Conservation (phyloP, 495 filamentous ascomycete genomes). For the Penicillium turbatum region DNA sequence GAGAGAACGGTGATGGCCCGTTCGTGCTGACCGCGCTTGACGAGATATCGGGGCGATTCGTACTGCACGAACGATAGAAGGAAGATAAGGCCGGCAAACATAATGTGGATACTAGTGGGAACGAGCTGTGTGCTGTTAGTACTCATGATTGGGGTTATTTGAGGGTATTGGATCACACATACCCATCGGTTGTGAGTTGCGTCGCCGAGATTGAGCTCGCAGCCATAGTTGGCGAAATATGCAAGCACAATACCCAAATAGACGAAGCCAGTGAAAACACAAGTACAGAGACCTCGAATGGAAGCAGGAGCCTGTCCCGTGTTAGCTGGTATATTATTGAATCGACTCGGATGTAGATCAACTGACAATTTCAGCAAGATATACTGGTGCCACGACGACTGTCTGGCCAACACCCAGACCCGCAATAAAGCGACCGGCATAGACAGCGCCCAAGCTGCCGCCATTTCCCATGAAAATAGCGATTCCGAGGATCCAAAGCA, state of each 20-base stretch:
- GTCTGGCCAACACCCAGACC: slow-evolving; percentile 66
- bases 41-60: slow-evolving; percentile 61
- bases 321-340: background rate
- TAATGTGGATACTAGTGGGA: slow-evolving; percentile 67
- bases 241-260: slow-evolving; percentile 49
- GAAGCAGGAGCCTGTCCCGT: slow-evolving; percentile 45
- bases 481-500: slow-evolving; percentile 64
- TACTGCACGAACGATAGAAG: slow-evolving; percentile 58
- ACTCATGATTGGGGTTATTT: no score
- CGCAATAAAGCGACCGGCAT: slow-evolving; percentile 63
- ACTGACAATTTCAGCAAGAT: slow-evolving; percentile 48
- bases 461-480: slow-evolving; percentile 62
- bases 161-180: slow-evolving; percentile 4
- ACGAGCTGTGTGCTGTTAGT: slow-evolving; percentile 47
- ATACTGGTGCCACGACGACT: slow-evolving; percentile 57
- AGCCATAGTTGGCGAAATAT: slow-evolving; percentile 51
- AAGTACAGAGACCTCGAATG: slow-evolving; percentile 64
- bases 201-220: slow-evolving; percentile 54
- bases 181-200: slow-evolving; percentile 56
- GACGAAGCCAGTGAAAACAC: slow-evolving; percentile 58
- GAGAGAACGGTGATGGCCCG: slow-evolving; percentile 45
- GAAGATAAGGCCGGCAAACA: slow-evolving; percentile 66
- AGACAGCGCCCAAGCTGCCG: slow-evolving; percentile 58
- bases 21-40: slow-evolving; percentile 53
- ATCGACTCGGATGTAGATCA: background rate